A percentile compares a stretch with the other conserved stretches of the same genome.
phyloP scores from a whole-genome alignment of 31 red algal species.

The Asparagopsis taxiformis region DNA sequence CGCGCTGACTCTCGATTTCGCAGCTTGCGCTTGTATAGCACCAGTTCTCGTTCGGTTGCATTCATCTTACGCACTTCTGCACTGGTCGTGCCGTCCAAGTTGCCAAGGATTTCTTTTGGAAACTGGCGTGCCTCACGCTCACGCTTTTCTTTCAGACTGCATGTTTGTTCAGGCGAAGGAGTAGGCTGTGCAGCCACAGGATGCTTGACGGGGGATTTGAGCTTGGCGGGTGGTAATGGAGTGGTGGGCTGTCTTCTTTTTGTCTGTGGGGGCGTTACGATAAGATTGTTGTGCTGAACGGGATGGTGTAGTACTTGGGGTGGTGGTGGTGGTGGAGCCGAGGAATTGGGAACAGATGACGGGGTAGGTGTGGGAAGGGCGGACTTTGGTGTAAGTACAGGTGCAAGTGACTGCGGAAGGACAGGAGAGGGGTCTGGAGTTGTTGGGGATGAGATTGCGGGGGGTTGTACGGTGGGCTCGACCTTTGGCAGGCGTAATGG shows the following conservation, averaged over 20 bases:
- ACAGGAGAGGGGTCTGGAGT: neutral
- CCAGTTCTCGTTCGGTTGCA: conserved; percentile 41
- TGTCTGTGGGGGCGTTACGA: neutral
- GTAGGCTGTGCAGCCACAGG: neutral
- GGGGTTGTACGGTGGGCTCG: neutral
- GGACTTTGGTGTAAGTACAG: neutral
- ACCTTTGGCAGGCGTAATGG: neutral
- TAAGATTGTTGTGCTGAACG: neutral
- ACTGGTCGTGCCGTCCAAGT: conserved; percentile 66
- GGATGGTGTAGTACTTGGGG: neutral
- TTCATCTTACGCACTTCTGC: conserved; percentile 74
- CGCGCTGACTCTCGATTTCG: conserved; percentile 63
- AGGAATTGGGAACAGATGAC: neutral
- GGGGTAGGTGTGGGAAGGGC: neutral
- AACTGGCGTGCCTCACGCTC: conserved; percentile 47
- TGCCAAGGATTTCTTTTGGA: conserved; percentile 42
- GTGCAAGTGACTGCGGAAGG: neutral
- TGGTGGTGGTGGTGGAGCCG: neutral
- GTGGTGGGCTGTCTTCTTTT: neutral
- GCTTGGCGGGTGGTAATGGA: neutral
- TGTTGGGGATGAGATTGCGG: neutral
- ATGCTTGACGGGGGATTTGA: neutral
- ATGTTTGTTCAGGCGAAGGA: neutral
- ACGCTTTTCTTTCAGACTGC: conserved; percentile 39
- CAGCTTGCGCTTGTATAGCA: conserved; percentile 85